phyloP scores from a whole-genome alignment of 1,284 basidiomycete species.

The Cryptococcus jaspeensis region DNA sequence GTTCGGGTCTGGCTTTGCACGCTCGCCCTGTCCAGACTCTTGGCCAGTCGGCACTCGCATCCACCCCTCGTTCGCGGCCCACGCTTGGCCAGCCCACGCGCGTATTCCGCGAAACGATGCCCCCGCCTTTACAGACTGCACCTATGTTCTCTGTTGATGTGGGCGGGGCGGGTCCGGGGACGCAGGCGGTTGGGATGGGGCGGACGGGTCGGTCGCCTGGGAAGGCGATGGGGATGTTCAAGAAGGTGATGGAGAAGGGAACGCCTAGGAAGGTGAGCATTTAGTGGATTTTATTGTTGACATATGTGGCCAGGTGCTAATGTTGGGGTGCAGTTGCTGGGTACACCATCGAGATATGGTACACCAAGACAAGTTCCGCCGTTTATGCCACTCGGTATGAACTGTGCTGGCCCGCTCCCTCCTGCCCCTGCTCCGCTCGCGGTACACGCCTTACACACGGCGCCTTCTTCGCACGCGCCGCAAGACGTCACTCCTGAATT shows the following conservation, averaged over 20 bases:
- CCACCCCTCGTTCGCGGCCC: slow-evolving; percentile 1
- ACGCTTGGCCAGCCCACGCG: slow-evolving; percentile 28
- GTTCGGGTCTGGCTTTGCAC: too few species aligned
- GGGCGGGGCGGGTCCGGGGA: slow-evolving; percentile 3
- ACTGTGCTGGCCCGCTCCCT: too few species aligned
- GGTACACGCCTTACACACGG: too few species aligned
- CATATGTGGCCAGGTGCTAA: too few species aligned
- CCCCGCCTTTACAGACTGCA: slow-evolving; percentile 2
- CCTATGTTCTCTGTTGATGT: slow-evolving; percentile 17
- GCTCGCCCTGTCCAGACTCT: not conserved
- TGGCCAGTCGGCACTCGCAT: not conserved
- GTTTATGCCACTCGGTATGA: not conserved
- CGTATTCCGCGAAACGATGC: slow-evolving; percentile 13
- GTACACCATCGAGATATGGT: slow-evolving; percentile 19
- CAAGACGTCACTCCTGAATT: slow-evolving; percentile 9
- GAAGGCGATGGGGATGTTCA: slow-evolving; percentile 6
- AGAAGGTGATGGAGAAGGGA: slow-evolving; percentile 3
- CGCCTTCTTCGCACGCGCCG: too few species aligned
- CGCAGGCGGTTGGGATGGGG: not conserved
- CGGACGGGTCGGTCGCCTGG: slow-evolving; percentile 14
- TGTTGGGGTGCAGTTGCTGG: slow-evolving; percentile 11
- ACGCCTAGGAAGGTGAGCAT: slow-evolving; percentile 14
- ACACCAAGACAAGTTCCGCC: slow-evolving; percentile 9
- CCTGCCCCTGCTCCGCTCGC: too few species aligned
- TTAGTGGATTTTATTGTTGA: not conserved